Conservation (phyloP, 1,284 basidiomycete genomes). For the Malassezia vespertilionis region DNA sequence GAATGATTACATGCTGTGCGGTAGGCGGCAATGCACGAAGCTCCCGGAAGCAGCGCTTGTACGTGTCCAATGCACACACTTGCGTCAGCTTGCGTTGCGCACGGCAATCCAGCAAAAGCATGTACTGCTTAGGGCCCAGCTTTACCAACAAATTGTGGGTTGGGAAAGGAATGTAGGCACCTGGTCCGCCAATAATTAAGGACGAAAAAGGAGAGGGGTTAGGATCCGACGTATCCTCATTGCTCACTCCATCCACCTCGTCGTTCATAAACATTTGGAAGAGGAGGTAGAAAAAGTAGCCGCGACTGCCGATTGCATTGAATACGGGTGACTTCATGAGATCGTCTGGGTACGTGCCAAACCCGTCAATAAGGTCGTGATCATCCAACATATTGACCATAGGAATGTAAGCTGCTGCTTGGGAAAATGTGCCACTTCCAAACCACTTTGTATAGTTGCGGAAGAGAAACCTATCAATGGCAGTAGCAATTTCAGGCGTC, state of each 20-base stretch:
- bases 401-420: conserved; percentile 69
- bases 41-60: conserved; percentile 31
- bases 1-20: conserved; percentile 42
- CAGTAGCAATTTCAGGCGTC: conserved; percentile 61
- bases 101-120: conserved; percentile 42
- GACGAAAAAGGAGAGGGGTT: conserved; percentile 18
- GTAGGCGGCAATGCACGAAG: conserved; percentile 27
- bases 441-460: conserved; percentile 68
- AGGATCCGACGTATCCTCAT: conserved; percentile 20
- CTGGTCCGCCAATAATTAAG: conserved; percentile 35
- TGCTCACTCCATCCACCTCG: conserved; percentile 28
- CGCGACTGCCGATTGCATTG: conserved; percentile 32
- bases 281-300: conserved; percentile 44
- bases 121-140: conserved; percentile 42
- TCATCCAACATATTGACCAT: conserved; percentile 63
- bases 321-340: conserved; percentile 39
- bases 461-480: conserved; percentile 66
- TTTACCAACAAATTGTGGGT: conserved; percentile 38
- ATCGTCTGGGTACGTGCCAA: conserved; percentile 58
- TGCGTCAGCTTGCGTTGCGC: conserved; percentile 42
- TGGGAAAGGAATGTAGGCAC: conserved; percentile 37
- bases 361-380: conserved; percentile 72
- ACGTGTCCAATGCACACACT: conserved; percentile 35
- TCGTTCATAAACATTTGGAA: conserved; percentile 45
- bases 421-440: conserved; percentile 76